Evolutionary conservation across 1,284 basidiomycete species (phyloP).

Genomic region (Ustilago xerochloae): DNA sequence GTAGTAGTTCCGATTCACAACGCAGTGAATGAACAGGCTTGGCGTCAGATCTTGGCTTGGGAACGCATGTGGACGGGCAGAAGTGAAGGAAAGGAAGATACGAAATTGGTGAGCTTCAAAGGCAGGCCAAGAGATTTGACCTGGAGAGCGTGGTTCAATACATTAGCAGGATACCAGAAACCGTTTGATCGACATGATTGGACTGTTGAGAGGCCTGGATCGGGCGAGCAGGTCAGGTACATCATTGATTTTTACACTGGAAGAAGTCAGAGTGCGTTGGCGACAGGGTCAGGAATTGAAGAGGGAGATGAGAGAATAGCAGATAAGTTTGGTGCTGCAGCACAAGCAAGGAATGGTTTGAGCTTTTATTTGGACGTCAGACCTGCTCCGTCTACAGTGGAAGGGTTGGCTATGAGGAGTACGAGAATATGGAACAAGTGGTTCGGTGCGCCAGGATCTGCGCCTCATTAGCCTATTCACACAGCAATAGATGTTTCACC

Average conservation of each 20-base stretch:
- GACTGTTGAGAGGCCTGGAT: conserved; percentile 85
- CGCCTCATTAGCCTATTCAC: conserved; percentile 4
- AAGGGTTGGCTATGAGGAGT: conserved; percentile 81
- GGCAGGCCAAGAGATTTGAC: conserved; percentile 70
- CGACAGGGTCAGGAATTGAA: conserved; percentile 55
- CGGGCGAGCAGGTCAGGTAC: conserved; percentile 84
- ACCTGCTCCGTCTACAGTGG: conserved; percentile 90
- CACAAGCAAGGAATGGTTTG: conserved; percentile 38
- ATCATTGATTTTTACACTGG: conserved; percentile 99
- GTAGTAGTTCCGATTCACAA: conserved; percentile 98
- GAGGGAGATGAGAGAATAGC: conserved; percentile 5
- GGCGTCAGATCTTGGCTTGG: conserved; percentile 90
- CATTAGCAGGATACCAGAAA: conserved; percentile 88
- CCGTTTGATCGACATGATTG: conserved; percentile 99
- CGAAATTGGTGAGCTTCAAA: conserved; percentile 85
- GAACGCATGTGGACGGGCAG: conserved; percentile 71
- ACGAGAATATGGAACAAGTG: conserved; percentile 34
- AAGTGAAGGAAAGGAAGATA: conserved; percentile 69
- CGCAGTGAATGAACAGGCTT: conserved; percentile 96
- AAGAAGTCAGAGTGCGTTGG: conserved; percentile 66
- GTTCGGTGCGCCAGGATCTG: conserved; percentile 30
- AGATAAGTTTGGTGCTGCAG: conserved; percentile 19
- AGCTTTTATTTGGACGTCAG: conserved; percentile 93
- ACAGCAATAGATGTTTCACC: not conserved
- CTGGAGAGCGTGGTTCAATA: conserved; percentile 84